Base-by-base conservation (phyloP, 352 stramenopile species). In the Phytopythium aichiense region DNA sequence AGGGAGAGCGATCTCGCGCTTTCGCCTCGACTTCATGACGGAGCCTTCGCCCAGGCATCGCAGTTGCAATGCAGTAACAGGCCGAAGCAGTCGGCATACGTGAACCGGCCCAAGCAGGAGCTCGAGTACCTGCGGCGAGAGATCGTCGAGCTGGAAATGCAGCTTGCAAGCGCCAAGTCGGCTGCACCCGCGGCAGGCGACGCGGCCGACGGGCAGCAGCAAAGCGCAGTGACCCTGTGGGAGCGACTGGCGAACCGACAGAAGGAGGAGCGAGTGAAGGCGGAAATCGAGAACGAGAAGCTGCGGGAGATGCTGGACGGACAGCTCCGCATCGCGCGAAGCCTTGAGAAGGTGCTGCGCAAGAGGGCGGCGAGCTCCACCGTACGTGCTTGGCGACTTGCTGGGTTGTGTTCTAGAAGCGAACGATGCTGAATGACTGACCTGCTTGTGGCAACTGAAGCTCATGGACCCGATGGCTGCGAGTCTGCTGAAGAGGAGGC, bases 251-350 rank as follows among this genome's bases (percentile, higher is more conserved):
- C 72, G 7, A 62, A 57, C 22, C 62, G 64, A 0, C 72, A 79
- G 54, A 56, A 68, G 7, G 56, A 63, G 3, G 68, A 72, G 30
- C 61, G 62, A 13, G 58, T 68, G 40, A 63, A 61, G 18, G 59
- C 71, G 15, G 62, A 75, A 48, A 54, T 68, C 20, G 66, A 76
- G 52, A 76, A 79, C 37, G 54, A 66, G 37, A 68, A 69, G 58
- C 65, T 79, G 2, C 58, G 60, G 22, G 53, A 63, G n/a, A 66
- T 67, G 54, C 63, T 76, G 12, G 68, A 76, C 28, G 66, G 61
- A 13, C 61, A 72, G 55, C 35, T 72, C 40, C 64, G 62, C 35
- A 54, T 70, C 42, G 67, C 64, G 18, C 63, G 64, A 20, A 73
- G 64, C 20, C 50, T 71, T 22, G 64, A 68, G 43, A 66, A 63